Evolutionary conservation across 768 basidiomycete species (phyloP), one percentile per base, ranked within the genome.

Genomic region (Panaeolus papilionaceus): DNA sequence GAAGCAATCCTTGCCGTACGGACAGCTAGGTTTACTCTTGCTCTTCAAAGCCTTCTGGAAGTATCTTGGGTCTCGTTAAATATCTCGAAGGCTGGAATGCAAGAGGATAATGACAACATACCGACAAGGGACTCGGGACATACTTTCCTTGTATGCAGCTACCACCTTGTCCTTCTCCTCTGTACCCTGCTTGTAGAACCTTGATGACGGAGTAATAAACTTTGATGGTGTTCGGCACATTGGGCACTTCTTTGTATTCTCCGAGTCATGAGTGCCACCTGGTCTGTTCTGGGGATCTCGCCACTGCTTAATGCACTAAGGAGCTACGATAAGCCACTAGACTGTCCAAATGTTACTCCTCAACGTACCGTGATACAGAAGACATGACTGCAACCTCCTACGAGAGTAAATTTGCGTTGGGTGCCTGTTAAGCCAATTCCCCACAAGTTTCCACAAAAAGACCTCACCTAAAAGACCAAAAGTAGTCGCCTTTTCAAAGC

Each of bases 1-100:
- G 75, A 95, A 93, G 74, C 93, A 95, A 67, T 94, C 93, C 61
- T 82, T 81, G 49, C 93, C 93, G 70, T 92, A 95, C 0, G 92
- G 93, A 77, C 93, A 95, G 64, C 85, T 84, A 0, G 89, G 88
- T 61, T 79, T 81, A 16, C 72, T 72, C 8, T 76, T 73, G 63
- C 76, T 73, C 54, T 77, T 76, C 44, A 79, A 79, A 3, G 91
- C 88, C 49, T 80, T 75, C 67, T 85, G 79, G 75, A 93, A 93
- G 72, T 92, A 88, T 63, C 91, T 92, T 65, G 33, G 62, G 26
- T 7, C 9, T 7, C 28, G 28, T 6, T 58, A 4, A 58, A 33
- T 58, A 58, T 28, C 33, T 58, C 10, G 33, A 58, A 58, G 33
- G 26, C 28, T 14, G 12, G 26, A 58, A 58, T 28, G 72, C 26